Evolutionary conservation across 2,329 filamentous ascomycete genomes (phyloP).

Genomic region (Cladosporium phlei): DNA sequence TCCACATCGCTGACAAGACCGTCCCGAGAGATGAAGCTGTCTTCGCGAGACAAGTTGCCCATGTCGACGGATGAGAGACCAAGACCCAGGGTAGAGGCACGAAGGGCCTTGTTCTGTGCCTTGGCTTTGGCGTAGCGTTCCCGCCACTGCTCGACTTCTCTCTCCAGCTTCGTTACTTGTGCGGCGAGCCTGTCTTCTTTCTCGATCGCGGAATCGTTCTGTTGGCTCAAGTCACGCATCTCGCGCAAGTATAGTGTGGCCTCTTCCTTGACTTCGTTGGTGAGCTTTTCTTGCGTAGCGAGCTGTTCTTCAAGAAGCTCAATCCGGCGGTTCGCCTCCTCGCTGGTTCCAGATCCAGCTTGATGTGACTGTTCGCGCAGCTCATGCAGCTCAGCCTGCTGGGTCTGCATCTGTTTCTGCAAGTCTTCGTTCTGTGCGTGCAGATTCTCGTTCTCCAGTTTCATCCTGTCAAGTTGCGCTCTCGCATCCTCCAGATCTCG

Average conservation of each 20-base stretch:
- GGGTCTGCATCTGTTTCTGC: slow-evolving; percentile 14
- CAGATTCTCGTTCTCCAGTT: slow-evolving; percentile 10
- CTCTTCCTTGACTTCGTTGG: slow-evolving; percentile 80
- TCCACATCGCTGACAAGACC: slow-evolving; percentile 87
- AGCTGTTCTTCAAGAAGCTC: slow-evolving; percentile 57
- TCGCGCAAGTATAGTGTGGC: slow-evolving; percentile 79
- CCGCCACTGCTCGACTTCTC: slow-evolving; percentile 85
- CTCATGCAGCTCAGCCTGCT: slow-evolving; percentile 38
- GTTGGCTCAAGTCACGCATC: slow-evolving; percentile 80
- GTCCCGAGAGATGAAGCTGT: slow-evolving; percentile 53
- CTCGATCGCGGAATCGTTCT: slow-evolving; percentile 73
- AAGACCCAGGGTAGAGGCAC: slow-evolving; percentile 73
- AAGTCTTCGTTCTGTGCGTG: slow-evolving; percentile 13
- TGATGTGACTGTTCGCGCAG: slow-evolving; percentile 15
- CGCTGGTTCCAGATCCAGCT: not conserved
- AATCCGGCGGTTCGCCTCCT: slow-evolving; percentile 58
- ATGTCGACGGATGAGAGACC: slow-evolving; percentile 58
- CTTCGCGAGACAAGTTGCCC: slow-evolving; percentile 58
- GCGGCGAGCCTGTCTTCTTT: slow-evolving; percentile 73
- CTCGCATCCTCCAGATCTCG: slow-evolving; percentile 21
- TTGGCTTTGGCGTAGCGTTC: slow-evolving; percentile 82
- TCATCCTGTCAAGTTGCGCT: slow-evolving; percentile 17
- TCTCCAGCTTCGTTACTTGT: slow-evolving; percentile 71
- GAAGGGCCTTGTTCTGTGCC: slow-evolving; percentile 76
- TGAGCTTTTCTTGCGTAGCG: slow-evolving; percentile 74